Conservation (phyloP, 2,329 filamentous ascomycete species). For the Hypoxylon sp. region DNA sequence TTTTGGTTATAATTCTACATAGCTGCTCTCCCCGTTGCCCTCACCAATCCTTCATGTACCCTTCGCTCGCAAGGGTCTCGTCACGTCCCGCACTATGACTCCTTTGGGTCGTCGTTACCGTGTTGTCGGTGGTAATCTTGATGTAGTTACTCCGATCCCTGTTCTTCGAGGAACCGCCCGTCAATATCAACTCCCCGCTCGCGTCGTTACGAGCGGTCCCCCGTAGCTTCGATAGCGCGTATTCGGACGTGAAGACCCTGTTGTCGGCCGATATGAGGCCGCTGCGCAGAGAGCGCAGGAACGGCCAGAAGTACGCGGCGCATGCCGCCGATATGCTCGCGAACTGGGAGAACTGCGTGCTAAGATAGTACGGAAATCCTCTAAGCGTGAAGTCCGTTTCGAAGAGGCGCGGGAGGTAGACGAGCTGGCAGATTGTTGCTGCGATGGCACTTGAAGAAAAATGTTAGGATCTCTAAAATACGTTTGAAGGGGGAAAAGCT, state of each 20-base stretch:
- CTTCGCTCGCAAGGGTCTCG: slow-evolving; percentile 23
- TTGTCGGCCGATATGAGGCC: slow-evolving; percentile 39
- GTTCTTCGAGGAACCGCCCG: slow-evolving; percentile 28
- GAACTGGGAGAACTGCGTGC: slow-evolving; percentile 37
- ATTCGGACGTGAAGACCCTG: slow-evolving; percentile 31
- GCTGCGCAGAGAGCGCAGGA: slow-evolving; percentile 38
- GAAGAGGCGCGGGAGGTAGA: slow-evolving; percentile 36
- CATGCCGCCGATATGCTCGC: slow-evolving; percentile 34
- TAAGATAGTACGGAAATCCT: slow-evolving; percentile 37
- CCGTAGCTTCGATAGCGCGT: slow-evolving; percentile 30
- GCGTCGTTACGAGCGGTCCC: slow-evolving; percentile 21
- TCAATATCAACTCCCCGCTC: slow-evolving; percentile 23
- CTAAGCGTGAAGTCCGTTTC: slow-evolving; percentile 32
- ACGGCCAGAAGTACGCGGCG: slow-evolving; percentile 39
- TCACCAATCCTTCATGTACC: slow-evolving; percentile 38
- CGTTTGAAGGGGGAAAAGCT: neutral
- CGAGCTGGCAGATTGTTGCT: slow-evolving; percentile 35
- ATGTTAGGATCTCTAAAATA: slow-evolving; percentile 14
- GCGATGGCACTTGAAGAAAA: slow-evolving; percentile 29
- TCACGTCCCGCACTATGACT: slow-evolving; percentile 3
- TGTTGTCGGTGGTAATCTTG: slow-evolving; percentile 38
- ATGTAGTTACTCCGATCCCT: slow-evolving; percentile 38
- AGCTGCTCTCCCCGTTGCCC: neutral
- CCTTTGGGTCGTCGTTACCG: slow-evolving; percentile 24
- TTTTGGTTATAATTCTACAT: slow-evolving; percentile 9